Evolutionary conservation across 2,329 filamentous ascomycete genomes (phyloP), one percentile per base, ranked within the genome.

Genomic region (Aureobasidium vineae): DNA sequence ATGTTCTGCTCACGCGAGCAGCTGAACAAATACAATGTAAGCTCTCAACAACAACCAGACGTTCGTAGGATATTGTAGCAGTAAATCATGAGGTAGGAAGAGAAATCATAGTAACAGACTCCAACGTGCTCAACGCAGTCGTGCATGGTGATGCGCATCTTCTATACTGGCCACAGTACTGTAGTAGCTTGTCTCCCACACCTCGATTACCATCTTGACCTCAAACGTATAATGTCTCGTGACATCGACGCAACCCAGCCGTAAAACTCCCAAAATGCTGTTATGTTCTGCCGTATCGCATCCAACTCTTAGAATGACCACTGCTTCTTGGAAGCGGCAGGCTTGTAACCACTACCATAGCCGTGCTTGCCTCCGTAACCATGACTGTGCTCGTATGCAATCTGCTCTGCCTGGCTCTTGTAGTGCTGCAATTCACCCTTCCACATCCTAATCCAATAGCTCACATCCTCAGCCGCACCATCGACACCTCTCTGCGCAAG

Each of bases 401-500:
- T 61, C 57, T 61, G 57, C n/a, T 68, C 49, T 6, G 67, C 74
- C 70, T 73, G 72, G 53, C 75, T 72, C 68, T 75, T 74, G 72
- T 72, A 80, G 65, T 73, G 72, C 64, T 74, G 71, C 67, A 78
- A 79, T 71, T 80, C 75, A 6, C 72, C 73, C 41, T 66, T 70
- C 79, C 79, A 82, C 63, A 70, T 72, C 31, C 74, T 71, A 8
- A 66, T 70, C 77, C 78, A 75, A 67, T 70, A 72, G 69, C 74
- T 70, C 26, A 84, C 74, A 77, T 95, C 90, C 68, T 82, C 80
- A 16, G 85, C 78, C 69, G 88, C 88, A 67, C 86, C 86, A 70
- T 86, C 85, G 19, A 88, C 75, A 0, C 92, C 88, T 2, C 91
- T 80, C 23, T 73, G 77, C 73, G 88, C 86, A 76, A 85, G 66